Evolutionary conservation across 495 filamentous ascomycete species (phyloP).

Genomic region (Annulohypoxylon bovei): DNA sequence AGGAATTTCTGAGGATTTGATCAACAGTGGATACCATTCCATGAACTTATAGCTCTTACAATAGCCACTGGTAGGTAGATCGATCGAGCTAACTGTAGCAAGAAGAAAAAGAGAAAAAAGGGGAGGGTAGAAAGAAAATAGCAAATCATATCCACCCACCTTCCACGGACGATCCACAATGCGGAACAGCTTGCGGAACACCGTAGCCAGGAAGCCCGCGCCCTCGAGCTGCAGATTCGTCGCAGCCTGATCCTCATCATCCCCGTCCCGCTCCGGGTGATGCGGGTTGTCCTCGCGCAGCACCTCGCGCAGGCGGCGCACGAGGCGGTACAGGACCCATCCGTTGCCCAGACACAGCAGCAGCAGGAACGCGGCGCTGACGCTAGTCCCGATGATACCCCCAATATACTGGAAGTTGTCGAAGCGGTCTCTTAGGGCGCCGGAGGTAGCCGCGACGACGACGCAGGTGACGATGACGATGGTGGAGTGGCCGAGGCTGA

Average conservation of each 20-base stretch:
- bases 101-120: not conserved
- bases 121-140: not conserved
- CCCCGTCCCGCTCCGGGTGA: constrained; percentile 22
- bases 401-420: constrained; percentile 83
- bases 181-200: constrained; percentile 81
- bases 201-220: constrained; percentile 73
- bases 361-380: constrained; percentile 83
- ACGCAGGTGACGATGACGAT: constrained; percentile 92
- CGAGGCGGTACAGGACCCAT: constrained; percentile 82
- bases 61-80: too few species aligned
- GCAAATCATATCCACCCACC: not conserved
- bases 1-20: too few species aligned
- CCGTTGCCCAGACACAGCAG: constrained; percentile 84
- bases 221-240: constrained; percentile 77
- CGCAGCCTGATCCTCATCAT: constrained; percentile 59
- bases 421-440: constrained; percentile 81
- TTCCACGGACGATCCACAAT: constrained; percentile 95
- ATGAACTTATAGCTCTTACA: too few species aligned
- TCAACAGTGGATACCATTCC: too few species aligned
- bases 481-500: constrained; percentile 92
- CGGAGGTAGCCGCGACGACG: constrained; percentile 88
- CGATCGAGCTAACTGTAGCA: too few species aligned
- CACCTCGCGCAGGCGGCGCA: constrained; percentile 70
- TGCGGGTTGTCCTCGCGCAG: constrained; percentile 50
- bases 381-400: constrained; percentile 84